Conservation (phyloP, 148 eudicot genomes). For the Cornus controversa region DNA sequence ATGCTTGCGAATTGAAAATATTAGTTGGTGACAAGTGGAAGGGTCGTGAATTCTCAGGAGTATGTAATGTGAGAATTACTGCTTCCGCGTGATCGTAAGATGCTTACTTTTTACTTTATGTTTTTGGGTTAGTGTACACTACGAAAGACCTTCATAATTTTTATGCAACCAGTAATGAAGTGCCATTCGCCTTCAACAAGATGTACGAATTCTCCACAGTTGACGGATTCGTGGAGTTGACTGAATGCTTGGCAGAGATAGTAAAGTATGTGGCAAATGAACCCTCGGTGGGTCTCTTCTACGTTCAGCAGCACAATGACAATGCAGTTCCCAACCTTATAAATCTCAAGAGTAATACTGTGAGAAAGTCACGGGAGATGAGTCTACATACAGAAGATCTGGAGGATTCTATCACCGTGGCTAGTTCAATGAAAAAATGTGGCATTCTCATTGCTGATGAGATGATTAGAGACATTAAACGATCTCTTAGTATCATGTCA, state of each 20-base stretch:
- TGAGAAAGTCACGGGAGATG: conserved; percentile 58
- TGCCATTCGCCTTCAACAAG: conserved; percentile 37
- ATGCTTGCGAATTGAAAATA: too few relatives aligned
- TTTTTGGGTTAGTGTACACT: too few relatives aligned
- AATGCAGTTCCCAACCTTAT: conserved; percentile 80
- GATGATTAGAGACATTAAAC: conserved; percentile 68
- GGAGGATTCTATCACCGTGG: conserved; percentile 71
- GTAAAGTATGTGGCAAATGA: conserved; percentile 84
- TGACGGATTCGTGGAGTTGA: conserved; percentile 85
- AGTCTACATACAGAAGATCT: conserved; percentile 72
- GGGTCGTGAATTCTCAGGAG: too few relatives aligned
- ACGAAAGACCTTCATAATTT: background rate
- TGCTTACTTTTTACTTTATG: too few relatives aligned
- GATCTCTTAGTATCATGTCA: conserved; percentile 55
- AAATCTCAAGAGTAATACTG: conserved; percentile 48
- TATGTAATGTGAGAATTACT: too few relatives aligned
- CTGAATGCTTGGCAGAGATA: conserved; percentile 76
- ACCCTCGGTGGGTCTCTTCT: conserved; percentile 92
- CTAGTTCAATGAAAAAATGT: conserved; percentile 82
- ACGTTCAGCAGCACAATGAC: conserved; percentile 83
- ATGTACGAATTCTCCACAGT: conserved; percentile 75
- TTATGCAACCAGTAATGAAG: conserved; percentile 39
- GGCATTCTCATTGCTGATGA: conserved; percentile 73
- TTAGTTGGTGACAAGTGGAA: too few relatives aligned
- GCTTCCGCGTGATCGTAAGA: too few relatives aligned